These are phyloP conservation scores for Gastrodia elata DNA, from an alignment of 106 monocot species.

Conservation along the genomic window DNA sequence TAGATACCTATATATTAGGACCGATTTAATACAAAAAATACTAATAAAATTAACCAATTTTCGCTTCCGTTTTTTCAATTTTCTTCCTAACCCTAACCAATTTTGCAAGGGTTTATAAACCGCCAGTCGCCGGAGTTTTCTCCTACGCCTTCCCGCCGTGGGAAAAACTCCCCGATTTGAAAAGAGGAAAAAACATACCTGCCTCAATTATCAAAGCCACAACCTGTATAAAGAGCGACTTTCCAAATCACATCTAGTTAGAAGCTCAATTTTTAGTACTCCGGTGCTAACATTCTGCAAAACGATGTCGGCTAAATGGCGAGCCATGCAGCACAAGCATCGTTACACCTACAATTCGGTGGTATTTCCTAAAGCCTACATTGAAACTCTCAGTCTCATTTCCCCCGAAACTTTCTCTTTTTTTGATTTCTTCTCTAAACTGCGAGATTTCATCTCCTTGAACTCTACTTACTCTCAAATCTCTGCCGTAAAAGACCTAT, in stretches of 20 bases:
- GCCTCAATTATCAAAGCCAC: no score
- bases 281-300: neutral
- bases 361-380: slow-evolving; percentile 57
- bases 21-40: no score
- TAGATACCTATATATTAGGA: no score
- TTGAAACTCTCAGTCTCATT: slow-evolving; percentile 29
- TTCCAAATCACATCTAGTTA: neutral
- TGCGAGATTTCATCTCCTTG: slow-evolving; percentile 43
- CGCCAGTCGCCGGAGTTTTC: neutral
- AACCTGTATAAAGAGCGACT: neutral
- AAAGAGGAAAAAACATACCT: neutral
- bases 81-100: neutral
- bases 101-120: neutral
- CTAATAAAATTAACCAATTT: no score
- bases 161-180: slow-evolving; percentile 1
- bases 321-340: slow-evolving; percentile 86
- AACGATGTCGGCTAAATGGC: slow-evolving; percentile 93
- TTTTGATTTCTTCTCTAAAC: slow-evolving; percentile 30
- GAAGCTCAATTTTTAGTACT: neutral
- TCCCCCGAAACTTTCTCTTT: slow-evolving; percentile 9
- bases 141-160: neutral
- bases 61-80: neutral
- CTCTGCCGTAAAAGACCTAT: slow-evolving; percentile 50
- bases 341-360: slow-evolving; percentile 87
- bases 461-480: slow-evolving; percentile 75